These are phyloP conservation scores for Coffea eugenioides DNA, from an alignment of 257 asterid species.

Conservation along the genomic window DNA sequence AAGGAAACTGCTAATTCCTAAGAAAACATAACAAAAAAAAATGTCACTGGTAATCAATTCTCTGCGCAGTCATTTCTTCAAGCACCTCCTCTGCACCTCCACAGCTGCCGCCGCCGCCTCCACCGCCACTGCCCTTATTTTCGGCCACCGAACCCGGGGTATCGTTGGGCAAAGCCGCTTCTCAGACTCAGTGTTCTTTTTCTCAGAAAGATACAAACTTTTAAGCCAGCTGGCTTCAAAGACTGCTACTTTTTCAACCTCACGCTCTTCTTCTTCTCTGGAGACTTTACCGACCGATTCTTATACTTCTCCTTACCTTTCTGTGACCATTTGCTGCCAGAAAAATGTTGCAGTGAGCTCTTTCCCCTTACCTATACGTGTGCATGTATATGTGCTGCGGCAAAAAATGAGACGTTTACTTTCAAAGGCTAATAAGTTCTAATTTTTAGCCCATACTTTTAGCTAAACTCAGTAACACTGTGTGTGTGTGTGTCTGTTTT, in stretches of 20 bases:
- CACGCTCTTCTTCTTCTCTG: constrained; percentile 25
- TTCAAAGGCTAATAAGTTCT: background rate
- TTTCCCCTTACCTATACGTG: background rate
- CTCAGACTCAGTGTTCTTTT: constrained; percentile 19
- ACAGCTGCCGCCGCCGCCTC: constrained; percentile 1
- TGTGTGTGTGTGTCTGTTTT: background rate
- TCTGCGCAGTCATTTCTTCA: constrained; percentile 62
- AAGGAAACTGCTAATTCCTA: background rate
- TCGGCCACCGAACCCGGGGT: constrained; percentile 28
- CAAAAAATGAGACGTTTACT: background rate
- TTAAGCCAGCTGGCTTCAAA: constrained; percentile 13
- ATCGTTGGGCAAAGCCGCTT: constrained; percentile 14
- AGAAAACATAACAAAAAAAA: background rate
- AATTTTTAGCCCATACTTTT: background rate
- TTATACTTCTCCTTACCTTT: constrained; percentile 64
- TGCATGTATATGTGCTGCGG: background rate
- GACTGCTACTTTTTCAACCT: constrained; percentile 32
- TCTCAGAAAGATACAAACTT: constrained; percentile 12
- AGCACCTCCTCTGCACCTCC: constrained; percentile 47
- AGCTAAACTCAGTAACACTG: too few relatives aligned
- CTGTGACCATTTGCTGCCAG: constrained; percentile 71
- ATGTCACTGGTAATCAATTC: constrained; percentile 36
- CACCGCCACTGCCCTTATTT: constrained; percentile 17
- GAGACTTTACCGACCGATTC: constrained; percentile 29
- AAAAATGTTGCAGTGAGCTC: constrained; percentile 50